Percentiles rank a stretch among this genome's conserved stretches.
These are phyloP conservation scores for Apiotrichum laibachii DNA, from an alignment of 1,284 basidiomycete genomes.

Conservation along the genomic window DNA sequence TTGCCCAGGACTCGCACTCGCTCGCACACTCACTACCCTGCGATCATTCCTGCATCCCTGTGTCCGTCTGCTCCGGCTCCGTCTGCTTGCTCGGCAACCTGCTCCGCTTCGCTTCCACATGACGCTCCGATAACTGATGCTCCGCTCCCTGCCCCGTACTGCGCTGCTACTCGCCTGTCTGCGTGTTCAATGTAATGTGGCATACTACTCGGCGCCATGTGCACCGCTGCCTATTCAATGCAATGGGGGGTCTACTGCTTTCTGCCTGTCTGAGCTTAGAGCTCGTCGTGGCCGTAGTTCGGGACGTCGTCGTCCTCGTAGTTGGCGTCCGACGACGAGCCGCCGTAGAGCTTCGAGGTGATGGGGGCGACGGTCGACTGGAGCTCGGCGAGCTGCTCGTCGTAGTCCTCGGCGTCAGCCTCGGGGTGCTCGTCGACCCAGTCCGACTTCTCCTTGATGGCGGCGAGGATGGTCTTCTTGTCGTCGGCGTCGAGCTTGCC, in stretches of 20 bases:
- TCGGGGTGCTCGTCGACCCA: slow-evolving; percentile 82
- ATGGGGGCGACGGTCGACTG: slow-evolving; percentile 69
- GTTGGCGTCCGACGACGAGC: slow-evolving; percentile 47
- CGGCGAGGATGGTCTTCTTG: slow-evolving; percentile 78
- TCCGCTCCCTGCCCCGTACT: no score
- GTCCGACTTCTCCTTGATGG: slow-evolving; percentile 83
- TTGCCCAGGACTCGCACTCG: no score
- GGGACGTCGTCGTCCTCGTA: slow-evolving; percentile 46
- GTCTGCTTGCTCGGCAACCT: no score
- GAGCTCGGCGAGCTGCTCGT: slow-evolving; percentile 81
- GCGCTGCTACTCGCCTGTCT: no score
- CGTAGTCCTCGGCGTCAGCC: slow-evolving; percentile 80
- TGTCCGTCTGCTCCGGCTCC: no score
- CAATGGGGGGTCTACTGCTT: not conserved
- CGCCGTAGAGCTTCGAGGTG: slow-evolving; percentile 73
- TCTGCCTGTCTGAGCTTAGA: slow-evolving; percentile 32
- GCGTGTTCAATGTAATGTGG: slow-evolving; percentile 3
- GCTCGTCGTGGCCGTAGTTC: slow-evolving; percentile 52
- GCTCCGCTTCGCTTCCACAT: no score
- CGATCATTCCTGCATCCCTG: no score
- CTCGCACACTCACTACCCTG: no score
- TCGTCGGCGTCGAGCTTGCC: slow-evolving; percentile 83
- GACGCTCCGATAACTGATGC: no score
- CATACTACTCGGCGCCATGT: not conserved
- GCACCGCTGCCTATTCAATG: slow-evolving; percentile 4